phyloP scores from a whole-genome alignment of 1,139 yeast genomes.

The Nakaseomyces glabratus region DNA sequence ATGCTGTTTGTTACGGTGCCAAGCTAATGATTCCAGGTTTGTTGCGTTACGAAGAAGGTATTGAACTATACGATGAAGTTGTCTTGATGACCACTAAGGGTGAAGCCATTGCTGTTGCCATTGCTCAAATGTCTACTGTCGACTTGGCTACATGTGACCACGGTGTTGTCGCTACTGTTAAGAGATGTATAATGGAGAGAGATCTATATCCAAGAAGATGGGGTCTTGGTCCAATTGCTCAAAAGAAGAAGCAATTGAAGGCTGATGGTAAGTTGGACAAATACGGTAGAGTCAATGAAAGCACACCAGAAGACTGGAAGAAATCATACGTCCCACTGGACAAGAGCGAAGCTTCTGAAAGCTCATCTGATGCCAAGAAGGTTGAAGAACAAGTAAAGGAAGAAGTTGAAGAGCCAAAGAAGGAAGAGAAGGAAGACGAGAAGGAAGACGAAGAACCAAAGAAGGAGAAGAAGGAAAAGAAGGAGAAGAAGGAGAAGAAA shows the following conservation, averaged over 20 bases:
- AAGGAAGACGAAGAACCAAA: constrained; percentile 14
- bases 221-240: constrained; percentile 99
- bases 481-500: constrained; percentile 44
- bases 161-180: constrained; percentile 96
- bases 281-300: constrained; percentile 86
- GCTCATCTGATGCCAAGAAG: constrained; percentile 32
- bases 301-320: constrained; percentile 92
- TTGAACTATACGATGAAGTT: constrained; percentile 94
- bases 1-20: constrained; percentile 98
- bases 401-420: constrained; percentile 35
- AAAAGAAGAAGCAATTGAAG: constrained; percentile 96
- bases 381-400: constrained; percentile 24
- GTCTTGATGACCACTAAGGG: constrained; percentile 98
- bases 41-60: constrained; percentile 94
- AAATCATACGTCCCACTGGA: constrained; percentile 75
- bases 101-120: constrained; percentile 97
- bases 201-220: constrained; percentile 99
- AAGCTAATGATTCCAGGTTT: constrained; percentile 98
- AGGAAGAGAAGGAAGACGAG: constrained; percentile 33
- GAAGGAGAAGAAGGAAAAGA: constrained; percentile 34
- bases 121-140: constrained; percentile 98
- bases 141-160: constrained; percentile 96
- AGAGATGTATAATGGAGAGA: constrained; percentile 99
- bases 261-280: constrained; percentile 96
- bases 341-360: constrained; percentile 39